A percentile compares a stretch with the other conserved stretches of the same genome.
These are phyloP conservation scores for Cronartium quercuum DNA, from an alignment of 1,284 basidiomycete genomes.

Conservation along the genomic window DNA sequence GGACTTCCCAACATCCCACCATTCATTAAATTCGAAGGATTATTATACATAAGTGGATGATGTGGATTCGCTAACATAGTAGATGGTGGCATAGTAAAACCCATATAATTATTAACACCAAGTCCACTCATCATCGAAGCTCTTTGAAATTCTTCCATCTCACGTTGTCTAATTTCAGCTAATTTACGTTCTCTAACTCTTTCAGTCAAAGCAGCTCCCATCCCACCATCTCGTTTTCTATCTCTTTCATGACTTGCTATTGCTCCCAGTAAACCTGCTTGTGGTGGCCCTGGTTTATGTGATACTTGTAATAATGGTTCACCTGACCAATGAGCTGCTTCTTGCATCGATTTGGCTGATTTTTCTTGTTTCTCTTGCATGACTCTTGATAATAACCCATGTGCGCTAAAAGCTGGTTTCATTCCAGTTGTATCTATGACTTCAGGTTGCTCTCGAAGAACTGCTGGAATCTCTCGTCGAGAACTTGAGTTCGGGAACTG, in stretches of 20 bases:
- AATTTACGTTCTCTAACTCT: conserved; percentile 72
- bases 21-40: conserved; percentile 20
- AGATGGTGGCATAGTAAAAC: background rate
- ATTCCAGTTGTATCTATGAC: conserved; percentile 20
- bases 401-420: conserved; percentile 67
- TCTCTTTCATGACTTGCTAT: conserved; percentile 93
- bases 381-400: conserved; percentile 87
- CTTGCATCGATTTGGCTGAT: conserved; percentile 89
- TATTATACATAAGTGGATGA: conserved; percentile 29
- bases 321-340: conserved; percentile 80
- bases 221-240: conserved; percentile 83
- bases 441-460: conserved; percentile 25
- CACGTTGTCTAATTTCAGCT: background rate
- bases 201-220: conserved; percentile 89
- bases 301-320: conserved; percentile 87
- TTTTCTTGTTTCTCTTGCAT: conserved; percentile 91
- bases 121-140: conserved; percentile 8
- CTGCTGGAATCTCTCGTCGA: conserved; percentile 43
- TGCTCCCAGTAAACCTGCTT: conserved; percentile 88
- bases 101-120: background rate
- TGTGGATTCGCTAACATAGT: background rate
- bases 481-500: conserved; percentile 30
- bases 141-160: conserved; percentile 18
- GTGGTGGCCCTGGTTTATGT: conserved; percentile 86
- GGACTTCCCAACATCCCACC: background rate